A percentile compares a stretch with the other conserved stretches of the same genome.
Evolutionary conservation across 1,284 basidiomycete genomes (phyloP).

Genomic region (Afroboletus lepidellus): DNA sequence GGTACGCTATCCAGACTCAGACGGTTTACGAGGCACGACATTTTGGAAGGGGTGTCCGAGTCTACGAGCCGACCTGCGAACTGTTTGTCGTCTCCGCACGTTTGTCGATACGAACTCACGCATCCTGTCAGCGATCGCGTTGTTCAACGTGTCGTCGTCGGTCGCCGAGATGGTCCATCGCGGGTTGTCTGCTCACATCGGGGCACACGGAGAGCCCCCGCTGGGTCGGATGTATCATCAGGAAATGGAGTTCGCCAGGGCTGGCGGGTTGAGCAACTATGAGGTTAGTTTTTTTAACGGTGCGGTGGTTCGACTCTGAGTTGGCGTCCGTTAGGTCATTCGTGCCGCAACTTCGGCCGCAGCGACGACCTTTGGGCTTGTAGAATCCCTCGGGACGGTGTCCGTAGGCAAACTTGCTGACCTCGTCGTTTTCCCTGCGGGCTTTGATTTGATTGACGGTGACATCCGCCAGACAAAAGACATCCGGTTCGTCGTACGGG

Average conservation of each 20-base stretch:
- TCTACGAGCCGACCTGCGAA: constrained; percentile 55
- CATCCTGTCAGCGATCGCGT: constrained; percentile 47
- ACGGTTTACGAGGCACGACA: constrained; percentile 61
- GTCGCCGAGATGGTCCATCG: constrained; percentile 63
- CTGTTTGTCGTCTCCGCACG: constrained; percentile 41
- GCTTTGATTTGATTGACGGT: constrained; percentile 53
- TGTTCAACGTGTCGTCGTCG: constrained; percentile 68
- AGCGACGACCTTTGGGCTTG: constrained; percentile 62
- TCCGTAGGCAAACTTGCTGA: constrained; percentile 66
- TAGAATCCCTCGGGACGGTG: constrained; percentile 58
- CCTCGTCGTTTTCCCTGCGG: constrained; percentile 59
- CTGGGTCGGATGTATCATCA: constrained; percentile 72
- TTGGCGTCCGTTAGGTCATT: constrained; percentile 46
- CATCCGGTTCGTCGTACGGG: constrained; percentile 54
- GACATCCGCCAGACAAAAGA: constrained; percentile 50
- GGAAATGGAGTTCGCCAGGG: constrained; percentile 62
- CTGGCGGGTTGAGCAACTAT: constrained; percentile 55
- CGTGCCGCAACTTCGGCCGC: constrained; percentile 65
- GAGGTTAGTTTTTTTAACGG: constrained; percentile 35
- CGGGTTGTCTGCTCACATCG: constrained; percentile 62
- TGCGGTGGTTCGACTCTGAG: background rate
- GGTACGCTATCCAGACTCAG: constrained; percentile 45
- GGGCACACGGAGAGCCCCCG: constrained; percentile 74
- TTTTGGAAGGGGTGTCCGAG: constrained; percentile 59
- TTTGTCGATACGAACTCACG: constrained; percentile 7